Percentiles rank a stretch among this genome's conserved stretches.
Evolutionary conservation across 1,284 basidiomycete species (phyloP).

Genomic region (Heterobasidion occidentale): DNA sequence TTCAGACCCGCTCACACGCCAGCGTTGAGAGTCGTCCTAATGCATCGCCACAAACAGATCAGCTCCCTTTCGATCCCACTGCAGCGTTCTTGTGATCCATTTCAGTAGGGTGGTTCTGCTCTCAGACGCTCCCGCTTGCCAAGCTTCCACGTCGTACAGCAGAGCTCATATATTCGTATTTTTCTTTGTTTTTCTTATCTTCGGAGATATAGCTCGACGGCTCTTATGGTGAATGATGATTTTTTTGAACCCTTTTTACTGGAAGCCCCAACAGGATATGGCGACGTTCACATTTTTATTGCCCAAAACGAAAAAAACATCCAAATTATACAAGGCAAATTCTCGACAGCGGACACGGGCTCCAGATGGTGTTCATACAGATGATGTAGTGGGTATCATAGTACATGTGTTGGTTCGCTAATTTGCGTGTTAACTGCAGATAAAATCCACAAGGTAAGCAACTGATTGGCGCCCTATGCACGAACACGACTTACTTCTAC

Average conservation of each 20-base stretch:
- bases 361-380: slow-evolving; percentile 22
- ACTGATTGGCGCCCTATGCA: neutral
- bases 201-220: neutral
- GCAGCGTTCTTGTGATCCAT: neutral
- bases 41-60: too few species aligned
- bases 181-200: neutral
- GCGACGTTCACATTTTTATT: neutral
- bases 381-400: slow-evolving; percentile 21
- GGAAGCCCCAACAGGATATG: neutral
- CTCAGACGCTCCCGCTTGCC: neutral
- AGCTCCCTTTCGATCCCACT: too few species aligned
- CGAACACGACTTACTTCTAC: slow-evolving; percentile 13
- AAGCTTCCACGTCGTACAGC: neutral
- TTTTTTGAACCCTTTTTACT: neutral
- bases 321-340: neutral
- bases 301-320: neutral
- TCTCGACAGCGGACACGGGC: neutral
- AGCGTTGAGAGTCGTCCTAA: too few species aligned
- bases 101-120: neutral
- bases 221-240: neutral
- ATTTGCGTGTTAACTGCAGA: slow-evolving; percentile 10
- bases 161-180: neutral
- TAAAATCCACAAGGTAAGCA: neutral
- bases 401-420: slow-evolving; percentile 14
- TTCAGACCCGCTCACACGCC: too few species aligned